A percentile compares a stretch with the other conserved stretches of the same genome.
Conservation (phyloP, 352 stramenopile genomes). For the Globisporangium cylindrosporum region DNA sequence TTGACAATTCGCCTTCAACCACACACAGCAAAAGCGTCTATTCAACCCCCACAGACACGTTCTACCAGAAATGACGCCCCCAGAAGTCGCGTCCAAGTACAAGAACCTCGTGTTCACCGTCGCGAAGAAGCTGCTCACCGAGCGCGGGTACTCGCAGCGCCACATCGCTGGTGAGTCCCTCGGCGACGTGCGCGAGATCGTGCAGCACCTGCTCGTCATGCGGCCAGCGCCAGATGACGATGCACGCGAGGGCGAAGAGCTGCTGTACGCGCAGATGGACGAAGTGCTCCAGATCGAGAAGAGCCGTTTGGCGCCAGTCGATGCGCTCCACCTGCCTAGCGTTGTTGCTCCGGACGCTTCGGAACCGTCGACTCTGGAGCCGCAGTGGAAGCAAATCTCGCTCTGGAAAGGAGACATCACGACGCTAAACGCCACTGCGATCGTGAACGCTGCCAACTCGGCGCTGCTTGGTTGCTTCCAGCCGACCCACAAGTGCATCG, state of each 20-base stretch:
- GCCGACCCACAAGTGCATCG: slow-evolving; percentile 64
- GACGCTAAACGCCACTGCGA: slow-evolving; percentile 48
- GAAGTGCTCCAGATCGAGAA: slow-evolving; percentile 21
- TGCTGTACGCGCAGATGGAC: slow-evolving; percentile 27
- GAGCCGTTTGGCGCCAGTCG: slow-evolving; percentile 19
- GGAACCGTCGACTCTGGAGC: neutral
- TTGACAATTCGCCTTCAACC: neutral
- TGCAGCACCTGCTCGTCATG: slow-evolving; percentile 51
- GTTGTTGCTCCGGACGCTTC: slow-evolving; percentile 6
- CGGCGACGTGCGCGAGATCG: slow-evolving; percentile 43
- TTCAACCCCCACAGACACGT: neutral
- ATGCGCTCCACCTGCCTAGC: slow-evolving; percentile 18
- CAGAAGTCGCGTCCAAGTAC: slow-evolving; percentile 25
- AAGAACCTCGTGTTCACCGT: slow-evolving; percentile 26
- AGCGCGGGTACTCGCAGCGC: slow-evolving; percentile 34
- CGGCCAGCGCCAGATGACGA: slow-evolving; percentile 34
- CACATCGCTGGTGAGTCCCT: slow-evolving; percentile 35
- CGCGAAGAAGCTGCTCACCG: slow-evolving; percentile 32
- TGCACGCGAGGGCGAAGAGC: slow-evolving; percentile 24
- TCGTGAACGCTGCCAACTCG: slow-evolving; percentile 70
- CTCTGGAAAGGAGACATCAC: slow-evolving; percentile 76
- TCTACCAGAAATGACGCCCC: neutral
- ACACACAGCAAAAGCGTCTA: neutral
- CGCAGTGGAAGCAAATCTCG: slow-evolving; percentile 31
- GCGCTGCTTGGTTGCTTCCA: slow-evolving; percentile 68